Evolutionary conservation across 192 early-diverging fungal species (phyloP).

Genomic region (Umbelopsis ramanniana): DNA sequence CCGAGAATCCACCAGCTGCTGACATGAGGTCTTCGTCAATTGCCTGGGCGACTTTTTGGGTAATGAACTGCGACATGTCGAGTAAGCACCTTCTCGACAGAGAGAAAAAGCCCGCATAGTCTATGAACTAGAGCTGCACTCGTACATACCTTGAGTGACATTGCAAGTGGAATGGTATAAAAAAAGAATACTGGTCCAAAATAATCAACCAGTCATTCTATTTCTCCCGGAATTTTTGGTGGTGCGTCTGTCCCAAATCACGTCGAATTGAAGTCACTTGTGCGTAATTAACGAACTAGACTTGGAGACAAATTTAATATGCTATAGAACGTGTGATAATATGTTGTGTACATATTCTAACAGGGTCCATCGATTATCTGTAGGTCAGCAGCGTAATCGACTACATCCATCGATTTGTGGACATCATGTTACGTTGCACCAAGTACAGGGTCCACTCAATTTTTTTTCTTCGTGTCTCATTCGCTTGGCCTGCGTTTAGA

Average conservation of each 20-base stretch:
- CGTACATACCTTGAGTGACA: constrained; percentile 10
- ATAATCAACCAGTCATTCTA: background rate
- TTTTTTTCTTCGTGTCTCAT: background rate
- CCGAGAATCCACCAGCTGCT: constrained; percentile 72
- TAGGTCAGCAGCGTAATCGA: background rate
- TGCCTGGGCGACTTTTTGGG: constrained; percentile 67
- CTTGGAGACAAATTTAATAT: background rate
- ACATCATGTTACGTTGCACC: constrained; percentile 18
- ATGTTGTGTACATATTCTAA: background rate
- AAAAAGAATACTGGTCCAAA: background rate
- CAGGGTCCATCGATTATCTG: constrained; percentile 21
- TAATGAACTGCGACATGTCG: constrained; percentile 47
- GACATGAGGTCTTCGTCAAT: constrained; percentile 90
- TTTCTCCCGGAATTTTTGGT: background rate
- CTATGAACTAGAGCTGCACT: too few species aligned
- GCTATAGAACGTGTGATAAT: background rate
- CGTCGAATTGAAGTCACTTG: too few species aligned
- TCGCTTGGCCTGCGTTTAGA: background rate
- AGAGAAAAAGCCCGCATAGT: too few species aligned
- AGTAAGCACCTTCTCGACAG: background rate
- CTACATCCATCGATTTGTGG: background rate
- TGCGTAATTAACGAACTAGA: too few species aligned
- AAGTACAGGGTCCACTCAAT: constrained; percentile 8
- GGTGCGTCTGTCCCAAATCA: too few species aligned
- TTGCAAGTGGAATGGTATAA: background rate